phyloP scores from a whole-genome alignment of 306 rosid genomes.

The Cucurbita moschata region DNA sequence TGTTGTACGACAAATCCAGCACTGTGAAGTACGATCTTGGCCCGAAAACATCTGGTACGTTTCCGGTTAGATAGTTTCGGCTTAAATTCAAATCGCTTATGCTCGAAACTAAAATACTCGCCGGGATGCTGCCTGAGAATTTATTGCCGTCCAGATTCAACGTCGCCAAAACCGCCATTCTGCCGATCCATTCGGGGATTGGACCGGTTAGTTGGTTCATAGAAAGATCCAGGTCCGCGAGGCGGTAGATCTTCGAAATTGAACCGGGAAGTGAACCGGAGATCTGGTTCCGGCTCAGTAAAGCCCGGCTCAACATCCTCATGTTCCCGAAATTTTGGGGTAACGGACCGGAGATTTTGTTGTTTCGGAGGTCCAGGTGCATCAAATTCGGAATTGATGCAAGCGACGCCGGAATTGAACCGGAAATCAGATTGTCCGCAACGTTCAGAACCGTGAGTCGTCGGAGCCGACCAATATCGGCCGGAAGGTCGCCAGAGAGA shows the following conservation, averaged over 20 bases:
- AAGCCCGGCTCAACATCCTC: conserved; percentile 69
- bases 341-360: conserved; percentile 41
- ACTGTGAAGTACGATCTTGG: conserved; percentile 57
- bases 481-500: conserved; percentile 43
- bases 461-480: conserved; percentile 42
- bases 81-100: conserved; percentile 66
- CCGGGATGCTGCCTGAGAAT: conserved; percentile 43
- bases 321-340: conserved; percentile 36
- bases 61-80: conserved; percentile 33
- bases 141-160: conserved; percentile 57
- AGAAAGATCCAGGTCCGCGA: conserved; percentile 79
- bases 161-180: conserved; percentile 63
- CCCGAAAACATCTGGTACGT: conserved; percentile 46
- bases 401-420: conserved; percentile 45
- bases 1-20: conserved; percentile 57
- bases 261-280: conserved; percentile 49
- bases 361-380: conserved; percentile 84
- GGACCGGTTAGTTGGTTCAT: conserved; percentile 42
- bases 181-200: conserved; percentile 49
- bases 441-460: conserved; percentile 62
- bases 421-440: conserved; percentile 67
- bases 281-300: conserved; percentile 53
- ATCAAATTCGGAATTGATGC: conserved; percentile 33
- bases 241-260: conserved; percentile 51
- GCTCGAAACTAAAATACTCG: conserved; percentile 36